These are phyloP conservation scores for Mortierella sp. DNA, from an alignment of 371 early-diverging fungal genomes.

Conservation along the genomic window DNA sequence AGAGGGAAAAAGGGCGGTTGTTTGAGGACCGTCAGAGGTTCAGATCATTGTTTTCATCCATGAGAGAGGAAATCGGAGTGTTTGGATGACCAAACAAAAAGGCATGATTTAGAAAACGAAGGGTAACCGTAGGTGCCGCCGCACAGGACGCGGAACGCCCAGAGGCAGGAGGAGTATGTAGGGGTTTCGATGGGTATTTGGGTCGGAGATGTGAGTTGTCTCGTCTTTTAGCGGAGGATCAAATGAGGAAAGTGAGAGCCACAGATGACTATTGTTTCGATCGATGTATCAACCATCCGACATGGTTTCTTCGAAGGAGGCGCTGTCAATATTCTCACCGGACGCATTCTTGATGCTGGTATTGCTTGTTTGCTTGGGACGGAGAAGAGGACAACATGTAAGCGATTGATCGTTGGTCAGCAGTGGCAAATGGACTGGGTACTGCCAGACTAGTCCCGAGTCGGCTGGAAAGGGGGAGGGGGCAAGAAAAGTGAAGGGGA, in stretches of 20 bases:
- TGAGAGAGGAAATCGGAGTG: neutral
- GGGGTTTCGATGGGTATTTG: neutral
- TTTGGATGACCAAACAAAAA: neutral
- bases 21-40: neutral
- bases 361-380: neutral
- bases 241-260: neutral
- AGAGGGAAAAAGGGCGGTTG: neutral
- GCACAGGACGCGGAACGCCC: neutral
- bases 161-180: neutral
- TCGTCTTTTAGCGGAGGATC: neutral
- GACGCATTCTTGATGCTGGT: neutral
- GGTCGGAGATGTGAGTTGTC: neutral
- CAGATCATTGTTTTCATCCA: neutral
- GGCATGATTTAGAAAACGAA: too few relatives aligned
- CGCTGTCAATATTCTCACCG: neutral
- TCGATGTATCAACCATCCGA: neutral
- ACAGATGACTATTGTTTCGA: neutral
- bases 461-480: neutral
- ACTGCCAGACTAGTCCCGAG: neutral
- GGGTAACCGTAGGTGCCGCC: neutral
- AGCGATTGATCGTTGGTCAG: too few relatives aligned
- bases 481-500: neutral
- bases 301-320: neutral
- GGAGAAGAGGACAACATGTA: neutral
- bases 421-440: too few relatives aligned